Base-by-base conservation (phyloP, 148 eudicot species). In the Silene conica region DNA sequence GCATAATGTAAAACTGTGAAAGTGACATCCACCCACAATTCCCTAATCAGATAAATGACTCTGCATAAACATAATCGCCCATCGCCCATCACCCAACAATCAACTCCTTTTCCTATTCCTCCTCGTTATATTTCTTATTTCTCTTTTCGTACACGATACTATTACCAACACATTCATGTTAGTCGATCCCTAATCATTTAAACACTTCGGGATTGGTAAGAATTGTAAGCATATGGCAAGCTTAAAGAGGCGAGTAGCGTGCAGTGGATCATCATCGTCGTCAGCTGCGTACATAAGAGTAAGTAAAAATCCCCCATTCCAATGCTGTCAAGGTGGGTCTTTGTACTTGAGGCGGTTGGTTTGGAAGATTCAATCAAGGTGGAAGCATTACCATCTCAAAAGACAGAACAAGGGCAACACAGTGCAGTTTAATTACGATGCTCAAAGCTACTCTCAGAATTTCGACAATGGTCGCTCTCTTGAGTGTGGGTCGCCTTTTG, bases 371-470 rank as follows among this genome's bases (percentile, higher is more conserved):
- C 72, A 61, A 25, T 76, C 80, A 9, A 12, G 55, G 68, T 76
- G 69, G 80, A 83, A 63, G 67, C 80, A 72, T 21, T 67, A 67
- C 55, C 31, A 63, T 46, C 31, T 64, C 11, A n/a, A 63, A 56
- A 50, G 70, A 52, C 74, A 63, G 48, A 21, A 28, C 7, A 46
- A 46, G 45, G 55, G 74, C 14, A 72, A 50, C 56, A 56, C 63
- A 0, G 62, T 34, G 7, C 67, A 74, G 73, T 77, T 62, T 57
- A 80, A 65, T 28, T 83, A 83, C 41, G 85, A 79, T 76, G 78
- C 82, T 52, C 66, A 79, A 10, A 83, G 85, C 73, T 83, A 83
- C 71, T 69, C 65, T 31, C 77, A 76, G 72, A 83, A 83, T 74
- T 83, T 83, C 11, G 85, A 83, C 77, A 74, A 73, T 70, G 85